Evolutionary conservation across 345 rosid genomes (phyloP).

Genomic region (Reutealis trisperma): DNA sequence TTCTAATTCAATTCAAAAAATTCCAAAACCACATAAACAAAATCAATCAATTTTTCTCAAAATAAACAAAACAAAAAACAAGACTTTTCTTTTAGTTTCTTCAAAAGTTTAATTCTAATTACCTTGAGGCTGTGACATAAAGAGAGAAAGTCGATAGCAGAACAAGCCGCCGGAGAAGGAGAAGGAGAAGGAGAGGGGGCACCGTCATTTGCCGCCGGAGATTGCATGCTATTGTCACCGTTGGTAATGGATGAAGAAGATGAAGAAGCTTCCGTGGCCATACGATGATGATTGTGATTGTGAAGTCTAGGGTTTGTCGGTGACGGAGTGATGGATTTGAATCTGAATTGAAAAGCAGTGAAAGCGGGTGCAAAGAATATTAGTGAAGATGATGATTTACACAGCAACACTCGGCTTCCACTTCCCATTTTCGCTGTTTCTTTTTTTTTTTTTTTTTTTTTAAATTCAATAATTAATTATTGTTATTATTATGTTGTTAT

Average conservation of each 20-base stretch:
- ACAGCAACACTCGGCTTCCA: conserved; percentile 47
- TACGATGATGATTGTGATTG: conserved; percentile 33
- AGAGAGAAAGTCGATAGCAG: conserved; percentile 89
- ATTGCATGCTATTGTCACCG: conserved; percentile 30
- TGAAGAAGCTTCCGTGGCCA: conserved; percentile 49
- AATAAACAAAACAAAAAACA: neutral
- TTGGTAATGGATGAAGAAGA: conserved; percentile 39
- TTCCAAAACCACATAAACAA: neutral
- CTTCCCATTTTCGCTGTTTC: conserved; percentile 40
- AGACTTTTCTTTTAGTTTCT: too few relatives aligned
- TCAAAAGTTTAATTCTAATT: too few relatives aligned
- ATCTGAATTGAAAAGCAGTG: conserved; percentile 40
- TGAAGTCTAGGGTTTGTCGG: conserved; percentile 31
- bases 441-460: neutral
- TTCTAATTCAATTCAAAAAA: conserved; percentile 44
- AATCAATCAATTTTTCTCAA: neutral
- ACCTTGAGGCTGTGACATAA: conserved; percentile 93
- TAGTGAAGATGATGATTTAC: conserved; percentile 47
- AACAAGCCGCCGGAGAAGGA: conserved; percentile 45
- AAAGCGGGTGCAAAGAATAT: conserved; percentile 44
- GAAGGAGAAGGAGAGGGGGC: conserved; percentile 21
- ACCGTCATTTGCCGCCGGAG: conserved; percentile 21
- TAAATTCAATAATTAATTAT: neutral
- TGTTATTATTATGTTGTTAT: neutral
- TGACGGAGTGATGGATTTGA: conserved; percentile 34